phyloP scores from a whole-genome alignment of 805 yeast species.

The Candida koratica region DNA sequence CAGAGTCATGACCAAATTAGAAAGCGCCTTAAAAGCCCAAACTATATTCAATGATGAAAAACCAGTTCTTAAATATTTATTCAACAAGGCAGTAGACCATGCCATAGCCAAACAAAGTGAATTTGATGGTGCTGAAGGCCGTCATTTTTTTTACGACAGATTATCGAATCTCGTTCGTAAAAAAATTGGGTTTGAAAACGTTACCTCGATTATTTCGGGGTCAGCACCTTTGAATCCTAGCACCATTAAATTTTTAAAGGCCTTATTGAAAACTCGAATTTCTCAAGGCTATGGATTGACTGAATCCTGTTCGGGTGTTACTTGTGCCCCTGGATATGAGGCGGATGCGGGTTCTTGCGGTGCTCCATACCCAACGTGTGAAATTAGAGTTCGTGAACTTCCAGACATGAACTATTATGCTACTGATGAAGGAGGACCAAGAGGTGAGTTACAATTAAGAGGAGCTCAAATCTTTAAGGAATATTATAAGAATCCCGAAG shows the following conservation, averaged over 20 bases:
- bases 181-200: conserved; percentile 35
- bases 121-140: conserved; percentile 36
- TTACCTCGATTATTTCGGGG: conserved; percentile 32
- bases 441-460: conserved; percentile 54
- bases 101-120: conserved; percentile 29
- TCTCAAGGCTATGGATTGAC: conserved; percentile 72
- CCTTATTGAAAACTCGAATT: conserved; percentile 53
- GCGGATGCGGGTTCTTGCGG: conserved; percentile 33
- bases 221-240: conserved; percentile 72
- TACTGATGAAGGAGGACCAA: conserved; percentile 26
- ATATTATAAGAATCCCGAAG: conserved; percentile 49
- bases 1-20: conserved; percentile 34
- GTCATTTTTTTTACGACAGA: conserved; percentile 32
- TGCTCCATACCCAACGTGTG: conserved; percentile 48
- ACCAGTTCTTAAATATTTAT: conserved; percentile 21
- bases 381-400: conserved; percentile 56
- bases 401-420: conserved; percentile 55
- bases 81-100: conserved; percentile 20
- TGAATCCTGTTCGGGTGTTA: conserved; percentile 58
- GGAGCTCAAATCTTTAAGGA: conserved; percentile 55
- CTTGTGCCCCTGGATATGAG: conserved; percentile 41
- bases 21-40: conserved; percentile 23
- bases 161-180: conserved; percentile 26
- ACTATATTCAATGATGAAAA: conserved; percentile 25
- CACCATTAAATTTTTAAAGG: conserved; percentile 57